Evolutionary conservation across 2,329 filamentous ascomycete genomes (phyloP), one percentile per base, ranked within the genome.

Genomic region (Sporothrix phasma): DNA sequence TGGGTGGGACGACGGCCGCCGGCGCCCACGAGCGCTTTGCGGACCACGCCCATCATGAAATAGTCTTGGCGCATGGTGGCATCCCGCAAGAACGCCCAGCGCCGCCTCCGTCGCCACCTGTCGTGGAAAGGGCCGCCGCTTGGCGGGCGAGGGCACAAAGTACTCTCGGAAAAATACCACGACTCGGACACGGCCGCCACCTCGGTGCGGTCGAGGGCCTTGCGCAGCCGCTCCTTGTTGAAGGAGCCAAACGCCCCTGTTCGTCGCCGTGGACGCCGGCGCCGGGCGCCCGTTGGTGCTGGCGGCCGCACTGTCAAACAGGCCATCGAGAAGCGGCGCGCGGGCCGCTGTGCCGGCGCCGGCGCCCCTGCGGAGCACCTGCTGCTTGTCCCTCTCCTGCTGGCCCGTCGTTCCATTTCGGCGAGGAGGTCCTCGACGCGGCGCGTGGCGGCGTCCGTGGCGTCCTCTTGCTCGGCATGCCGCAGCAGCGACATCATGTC

Each of bases 401-500:
- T 63, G 0, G 68, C 66, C n/a, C 60, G 63, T 31, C 67, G 61
- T 19, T 41, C 58, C 41, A 65, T 65, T 26, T 68, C 73, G 69
- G 65, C 72, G 63, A 76, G 70, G 60, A 71, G 73, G 65, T 71
- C 75, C 66, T 74, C 75, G 11, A 75, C 78, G 67, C 73, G 78
- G 66, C 77, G 75, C 5, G 79, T 79, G 66, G 81, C 85, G 17
- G 81, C 84, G 61, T 85, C 82, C 1, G 80, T 80, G 45, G 83
- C 82, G 47, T 84, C 78, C 66, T 90, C 84, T 64, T 80, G 78
- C 46, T 79, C 76, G 5, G 85, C 81, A 69, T 86, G 81, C 53
- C 78, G 81, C 46, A 87, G 77, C 8, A 92, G 77, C 1, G 81
- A 78, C 65, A 84, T 83, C 63, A 91, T 73, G 62, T 87, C 83